Percentiles rank a stretch among this genome's conserved stretches.
Evolutionary conservation across 2,329 filamentous ascomycete genomes (phyloP).

Genomic region (Aspergillus spinulosporus): DNA sequence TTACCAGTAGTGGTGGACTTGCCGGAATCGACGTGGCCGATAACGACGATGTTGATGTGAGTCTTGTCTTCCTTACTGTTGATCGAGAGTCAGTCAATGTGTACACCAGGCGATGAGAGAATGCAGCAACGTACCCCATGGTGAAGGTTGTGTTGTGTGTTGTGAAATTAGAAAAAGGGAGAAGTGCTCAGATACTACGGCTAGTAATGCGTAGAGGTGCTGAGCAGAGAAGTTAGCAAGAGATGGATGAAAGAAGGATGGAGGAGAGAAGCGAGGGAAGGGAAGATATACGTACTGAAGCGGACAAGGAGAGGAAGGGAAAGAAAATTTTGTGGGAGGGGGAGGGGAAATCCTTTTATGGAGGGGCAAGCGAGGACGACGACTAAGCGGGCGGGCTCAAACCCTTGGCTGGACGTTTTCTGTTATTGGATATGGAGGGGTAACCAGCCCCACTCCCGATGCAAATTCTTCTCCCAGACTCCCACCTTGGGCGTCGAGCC

Average conservation of each 20-base stretch:
- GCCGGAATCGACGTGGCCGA: conserved; percentile 99
- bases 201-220: conserved; percentile 52
- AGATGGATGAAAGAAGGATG: conserved; percentile 23
- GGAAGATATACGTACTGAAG: conserved; percentile 48
- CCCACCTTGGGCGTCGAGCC: conserved; percentile 9
- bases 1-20: conserved; percentile 96
- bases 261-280: conserved; percentile 25
- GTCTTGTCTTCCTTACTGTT: conserved; percentile 89
- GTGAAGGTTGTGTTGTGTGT: conserved; percentile 49
- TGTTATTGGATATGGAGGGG: conserved; percentile 34
- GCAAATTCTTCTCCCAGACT: conserved; percentile 35
- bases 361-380: conserved; percentile 46
- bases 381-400: conserved; percentile 40
- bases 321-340: conserved; percentile 43
- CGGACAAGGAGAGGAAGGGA: conserved; percentile 42
- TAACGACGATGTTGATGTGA: conserved; percentile 98
- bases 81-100: conserved; percentile 9
- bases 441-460: conserved; percentile 28
- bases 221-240: conserved; percentile 36
- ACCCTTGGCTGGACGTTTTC: conserved; percentile 28
- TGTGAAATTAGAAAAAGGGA: conserved; percentile 45
- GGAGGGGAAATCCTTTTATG: conserved; percentile 50
- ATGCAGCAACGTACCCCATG: conserved; percentile 59
- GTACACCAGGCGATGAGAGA: background rate
- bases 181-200: conserved; percentile 54